Evolutionary conservation across 106 monocot species (phyloP).

Genomic region (Allium sativum): DNA sequence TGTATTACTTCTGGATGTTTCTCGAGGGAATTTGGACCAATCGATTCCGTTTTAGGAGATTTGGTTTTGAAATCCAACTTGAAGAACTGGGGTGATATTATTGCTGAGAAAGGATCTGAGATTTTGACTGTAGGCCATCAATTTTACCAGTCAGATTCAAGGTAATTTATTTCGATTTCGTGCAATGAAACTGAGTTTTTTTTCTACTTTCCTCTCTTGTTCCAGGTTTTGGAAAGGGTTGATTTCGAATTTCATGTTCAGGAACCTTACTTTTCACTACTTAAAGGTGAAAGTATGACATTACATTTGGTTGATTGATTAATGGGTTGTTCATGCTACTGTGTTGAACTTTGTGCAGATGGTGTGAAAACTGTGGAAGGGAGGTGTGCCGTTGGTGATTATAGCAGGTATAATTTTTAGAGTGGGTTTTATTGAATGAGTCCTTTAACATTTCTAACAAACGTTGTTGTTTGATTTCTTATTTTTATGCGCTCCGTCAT

Average conservation of each 20-base stretch:
- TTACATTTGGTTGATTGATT: neutral
- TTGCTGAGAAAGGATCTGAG: conserved; percentile 32
- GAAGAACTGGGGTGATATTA: conserved; percentile 33
- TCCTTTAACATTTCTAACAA: too few species aligned
- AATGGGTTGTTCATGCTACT: neutral
- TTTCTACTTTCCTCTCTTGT: neutral
- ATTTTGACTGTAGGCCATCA: conserved; percentile 33
- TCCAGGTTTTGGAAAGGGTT: conserved; percentile 33
- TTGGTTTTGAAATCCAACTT: conserved; percentile 19
- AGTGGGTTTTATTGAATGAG: too few species aligned
- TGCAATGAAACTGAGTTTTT: too few species aligned
- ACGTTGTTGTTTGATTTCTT: too few species aligned
- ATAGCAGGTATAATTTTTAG: conserved; percentile 25
- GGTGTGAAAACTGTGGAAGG: conserved; percentile 76
- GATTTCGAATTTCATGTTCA: conserved; percentile 65
- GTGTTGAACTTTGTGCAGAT: conserved; percentile 20
- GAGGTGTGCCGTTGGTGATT: conserved; percentile 66
- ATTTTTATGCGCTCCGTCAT: too few species aligned
- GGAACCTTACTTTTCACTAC: conserved; percentile 74
- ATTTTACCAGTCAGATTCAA: too few species aligned
- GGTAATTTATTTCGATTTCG: too few species aligned
- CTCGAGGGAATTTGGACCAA: conserved; percentile 2
- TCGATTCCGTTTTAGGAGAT: conserved; percentile 15
- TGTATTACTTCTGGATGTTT: conserved; percentile 23
- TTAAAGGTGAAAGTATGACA: conserved; percentile 65